These are phyloP conservation scores for Metschnikowia proteae DNA, from an alignment of 805 yeast species.

Conservation along the genomic window DNA sequence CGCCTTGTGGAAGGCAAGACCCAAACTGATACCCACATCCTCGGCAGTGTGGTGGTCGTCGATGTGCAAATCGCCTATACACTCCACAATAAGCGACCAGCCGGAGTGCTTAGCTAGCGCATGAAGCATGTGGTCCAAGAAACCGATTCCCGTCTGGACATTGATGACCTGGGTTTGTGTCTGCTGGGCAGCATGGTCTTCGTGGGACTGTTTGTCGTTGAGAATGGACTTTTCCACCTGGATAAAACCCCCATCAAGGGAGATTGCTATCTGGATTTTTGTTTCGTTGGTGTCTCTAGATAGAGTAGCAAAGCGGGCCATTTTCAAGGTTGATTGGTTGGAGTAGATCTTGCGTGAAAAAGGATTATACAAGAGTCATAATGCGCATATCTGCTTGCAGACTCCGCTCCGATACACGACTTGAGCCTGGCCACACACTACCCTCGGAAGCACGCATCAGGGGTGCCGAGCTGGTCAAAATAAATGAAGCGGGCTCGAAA, in stretches of 20 bases:
- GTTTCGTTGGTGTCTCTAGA: slow-evolving; percentile 87
- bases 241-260: slow-evolving; percentile 82
- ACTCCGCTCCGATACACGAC: background rate
- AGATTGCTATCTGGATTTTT: slow-evolving; percentile 78
- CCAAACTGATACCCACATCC: slow-evolving; percentile 91
- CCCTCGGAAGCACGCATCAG: too few relatives aligned
- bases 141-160: slow-evolving; percentile 90
- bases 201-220: slow-evolving; percentile 22
- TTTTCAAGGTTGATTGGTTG: background rate
- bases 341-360: background rate
- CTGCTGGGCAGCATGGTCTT: slow-evolving; percentile 60
- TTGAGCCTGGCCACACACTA: background rate
- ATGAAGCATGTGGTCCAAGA: slow-evolving; percentile 94
- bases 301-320: slow-evolving; percentile 39
- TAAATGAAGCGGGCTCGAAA: too few relatives aligned
- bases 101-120: slow-evolving; percentile 97
- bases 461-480: too few relatives aligned
- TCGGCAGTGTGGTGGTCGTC: slow-evolving; percentile 98
- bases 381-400: background rate
- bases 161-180: slow-evolving; percentile 70
- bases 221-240: slow-evolving; percentile 59
- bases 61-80: slow-evolving; percentile 90
- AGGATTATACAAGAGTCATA: background rate
- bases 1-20: slow-evolving; percentile 84
- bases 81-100: slow-evolving; percentile 86